Conservation (phyloP, 495 filamentous ascomycete genomes). For the Daldinia vernicosa region DNA sequence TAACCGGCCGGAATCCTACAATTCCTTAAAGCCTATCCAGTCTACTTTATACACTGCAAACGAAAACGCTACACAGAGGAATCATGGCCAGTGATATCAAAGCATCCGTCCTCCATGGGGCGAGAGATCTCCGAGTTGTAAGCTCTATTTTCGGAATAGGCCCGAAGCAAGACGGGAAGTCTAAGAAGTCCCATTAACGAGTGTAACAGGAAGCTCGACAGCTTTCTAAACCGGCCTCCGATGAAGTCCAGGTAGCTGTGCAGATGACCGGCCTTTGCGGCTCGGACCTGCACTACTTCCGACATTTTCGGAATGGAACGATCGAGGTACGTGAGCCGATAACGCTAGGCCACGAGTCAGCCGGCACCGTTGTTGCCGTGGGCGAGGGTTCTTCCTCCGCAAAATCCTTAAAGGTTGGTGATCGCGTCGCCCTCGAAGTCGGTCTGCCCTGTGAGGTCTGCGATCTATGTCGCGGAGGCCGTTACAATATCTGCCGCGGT, state of each 20-base stretch:
- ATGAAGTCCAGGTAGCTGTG: slow-evolving; percentile 66
- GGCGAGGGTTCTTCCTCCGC: slow-evolving; percentile 49
- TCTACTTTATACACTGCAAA: background rate
- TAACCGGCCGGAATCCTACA: background rate
- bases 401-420: slow-evolving; percentile 59
- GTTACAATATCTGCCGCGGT: slow-evolving; percentile 86
- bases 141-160: slow-evolving; percentile 23
- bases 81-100: slow-evolving; percentile 49
- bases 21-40: background rate
- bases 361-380: slow-evolving; percentile 64
- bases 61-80: background rate
- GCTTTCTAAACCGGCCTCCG: slow-evolving; percentile 52
- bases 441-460: slow-evolving; percentile 81
- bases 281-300: slow-evolving; percentile 75
- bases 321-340: slow-evolving; percentile 70
- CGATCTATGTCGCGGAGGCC: slow-evolving; percentile 68
- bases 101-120: slow-evolving; percentile 75
- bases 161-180: background rate
- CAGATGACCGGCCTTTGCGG: slow-evolving; percentile 72
- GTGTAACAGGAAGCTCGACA: slow-evolving; percentile 57
- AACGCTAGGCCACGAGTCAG: slow-evolving; percentile 70
- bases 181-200: slow-evolving; percentile 10
- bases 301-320: slow-evolving; percentile 72
- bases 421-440: slow-evolving; percentile 84
- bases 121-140: slow-evolving; percentile 73